phyloP scores from a whole-genome alignment of 257 asterid genomes.

The Fraxinus excelsior region DNA sequence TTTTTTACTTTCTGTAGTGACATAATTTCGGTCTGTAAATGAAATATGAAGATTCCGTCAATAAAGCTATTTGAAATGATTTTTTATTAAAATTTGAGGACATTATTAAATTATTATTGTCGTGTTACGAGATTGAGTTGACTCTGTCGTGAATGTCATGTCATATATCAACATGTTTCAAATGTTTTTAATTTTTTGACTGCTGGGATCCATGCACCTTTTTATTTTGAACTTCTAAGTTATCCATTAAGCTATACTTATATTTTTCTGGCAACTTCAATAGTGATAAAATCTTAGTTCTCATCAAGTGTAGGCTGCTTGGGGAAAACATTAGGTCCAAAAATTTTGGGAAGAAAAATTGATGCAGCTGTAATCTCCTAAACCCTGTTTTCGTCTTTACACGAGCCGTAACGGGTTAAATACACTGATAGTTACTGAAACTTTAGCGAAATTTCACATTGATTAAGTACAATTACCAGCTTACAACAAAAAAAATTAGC shows the following conservation, averaged over 20 bases:
- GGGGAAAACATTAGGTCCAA: constrained; percentile 67
- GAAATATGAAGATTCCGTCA: too few relatives aligned
- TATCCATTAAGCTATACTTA: not conserved
- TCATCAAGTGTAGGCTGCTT: constrained; percentile 58
- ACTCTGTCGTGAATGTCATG: too few relatives aligned
- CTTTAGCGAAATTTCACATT: not conserved
- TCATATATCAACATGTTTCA: too few relatives aligned
- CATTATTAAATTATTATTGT: too few relatives aligned
- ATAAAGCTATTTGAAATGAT: too few relatives aligned
- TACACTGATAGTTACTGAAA: not conserved
- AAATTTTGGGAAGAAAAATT: constrained; percentile 55
- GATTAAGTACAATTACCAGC: not conserved
- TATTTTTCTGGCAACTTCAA: not conserved
- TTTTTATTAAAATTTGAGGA: too few relatives aligned
- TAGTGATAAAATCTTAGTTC: constrained; percentile 11
- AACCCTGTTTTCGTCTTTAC: constrained; percentile 7
- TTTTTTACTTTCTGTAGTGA: too few relatives aligned
- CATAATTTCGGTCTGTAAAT: too few relatives aligned
- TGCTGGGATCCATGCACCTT: not conserved
- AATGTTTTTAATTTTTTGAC: too few relatives aligned
- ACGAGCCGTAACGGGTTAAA: not conserved
- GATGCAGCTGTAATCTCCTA: constrained; percentile 56
- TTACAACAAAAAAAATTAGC: not conserved
- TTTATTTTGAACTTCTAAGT: too few relatives aligned
- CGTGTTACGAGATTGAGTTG: too few relatives aligned